These are phyloP conservation scores for Letharia lupina DNA, from an alignment of 495 filamentous ascomycete species.

Conservation along the genomic window DNA sequence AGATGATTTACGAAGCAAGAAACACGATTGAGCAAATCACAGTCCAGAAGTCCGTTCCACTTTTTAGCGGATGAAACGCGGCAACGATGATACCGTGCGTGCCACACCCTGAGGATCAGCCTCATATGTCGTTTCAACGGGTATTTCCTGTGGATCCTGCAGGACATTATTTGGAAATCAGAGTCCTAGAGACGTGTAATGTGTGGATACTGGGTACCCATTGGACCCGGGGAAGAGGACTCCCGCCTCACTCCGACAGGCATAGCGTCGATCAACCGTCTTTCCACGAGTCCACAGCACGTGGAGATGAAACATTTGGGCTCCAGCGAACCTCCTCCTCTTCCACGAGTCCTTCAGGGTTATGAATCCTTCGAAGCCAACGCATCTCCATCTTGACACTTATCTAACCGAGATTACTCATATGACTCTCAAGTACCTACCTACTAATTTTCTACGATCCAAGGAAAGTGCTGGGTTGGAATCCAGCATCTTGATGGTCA, in stretches of 20 bases:
- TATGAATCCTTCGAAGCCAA: slow-evolving; percentile 1
- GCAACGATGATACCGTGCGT: slow-evolving; percentile 6
- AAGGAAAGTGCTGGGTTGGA: not conserved
- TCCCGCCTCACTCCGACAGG: slow-evolving; percentile 11
- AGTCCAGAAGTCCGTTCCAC: not conserved
- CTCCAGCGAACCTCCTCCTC: slow-evolving; percentile 2
- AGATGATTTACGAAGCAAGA: not conserved
- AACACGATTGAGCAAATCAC: slow-evolving; percentile 12
- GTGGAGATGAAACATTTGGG: slow-evolving; percentile 18
- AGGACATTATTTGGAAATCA: slow-evolving; percentile 11
- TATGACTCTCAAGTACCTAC: not conserved
- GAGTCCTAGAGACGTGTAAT: not conserved
- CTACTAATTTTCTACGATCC: not conserved
- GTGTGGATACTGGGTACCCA: not conserved
- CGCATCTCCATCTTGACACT: not conserved
- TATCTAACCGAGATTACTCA: slow-evolving; percentile 2
- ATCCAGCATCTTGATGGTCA: not conserved
- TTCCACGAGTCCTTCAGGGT: slow-evolving; percentile 9
- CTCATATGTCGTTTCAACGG: slow-evolving; percentile 11
- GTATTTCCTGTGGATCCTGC: slow-evolving; percentile 8
- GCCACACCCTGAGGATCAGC: slow-evolving; percentile 15
- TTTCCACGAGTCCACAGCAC: slow-evolving; percentile 12
- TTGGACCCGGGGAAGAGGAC: not conserved
- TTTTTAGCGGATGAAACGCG: slow-evolving; percentile 9
- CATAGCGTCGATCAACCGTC: slow-evolving; percentile 9